phyloP scores from a whole-genome alignment of 208 protist species.

The Leishmania amazonensis region DNA sequence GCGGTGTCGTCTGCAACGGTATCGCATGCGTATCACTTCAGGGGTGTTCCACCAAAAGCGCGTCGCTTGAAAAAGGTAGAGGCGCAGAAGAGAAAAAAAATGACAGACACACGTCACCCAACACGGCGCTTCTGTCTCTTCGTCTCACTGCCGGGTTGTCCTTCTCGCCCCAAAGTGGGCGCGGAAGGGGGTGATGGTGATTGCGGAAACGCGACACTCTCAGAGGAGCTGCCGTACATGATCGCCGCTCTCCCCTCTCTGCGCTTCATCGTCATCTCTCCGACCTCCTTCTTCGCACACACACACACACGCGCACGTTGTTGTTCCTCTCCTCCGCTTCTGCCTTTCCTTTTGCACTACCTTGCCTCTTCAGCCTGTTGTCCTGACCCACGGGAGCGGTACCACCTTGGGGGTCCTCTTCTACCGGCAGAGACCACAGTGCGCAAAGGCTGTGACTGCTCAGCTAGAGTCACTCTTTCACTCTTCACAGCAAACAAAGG shows the following conservation, averaged over 20 bases:
- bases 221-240: background rate
- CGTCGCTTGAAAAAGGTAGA: background rate
- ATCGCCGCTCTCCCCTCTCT: background rate
- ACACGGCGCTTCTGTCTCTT: background rate
- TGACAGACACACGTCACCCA: background rate
- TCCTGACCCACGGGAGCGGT: background rate
- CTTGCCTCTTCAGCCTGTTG: constrained; percentile 7
- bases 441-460: background rate
- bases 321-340: background rate
- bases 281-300: background rate
- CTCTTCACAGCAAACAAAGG: background rate
- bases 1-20: background rate
- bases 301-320: background rate
- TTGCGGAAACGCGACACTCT: background rate
- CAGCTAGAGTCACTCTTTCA: too few species aligned
- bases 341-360: background rate
- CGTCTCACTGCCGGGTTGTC: background rate
- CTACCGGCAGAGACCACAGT: background rate
- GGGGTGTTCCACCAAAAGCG: background rate
- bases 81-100: background rate
- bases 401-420: background rate
- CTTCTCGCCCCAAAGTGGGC: background rate
- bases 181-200: background rate
- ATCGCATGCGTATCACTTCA: background rate
- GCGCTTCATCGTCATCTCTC: background rate